Evolutionary conservation across 805 yeast genomes (phyloP).

Genomic region (Ogataea chonburiensis): DNA sequence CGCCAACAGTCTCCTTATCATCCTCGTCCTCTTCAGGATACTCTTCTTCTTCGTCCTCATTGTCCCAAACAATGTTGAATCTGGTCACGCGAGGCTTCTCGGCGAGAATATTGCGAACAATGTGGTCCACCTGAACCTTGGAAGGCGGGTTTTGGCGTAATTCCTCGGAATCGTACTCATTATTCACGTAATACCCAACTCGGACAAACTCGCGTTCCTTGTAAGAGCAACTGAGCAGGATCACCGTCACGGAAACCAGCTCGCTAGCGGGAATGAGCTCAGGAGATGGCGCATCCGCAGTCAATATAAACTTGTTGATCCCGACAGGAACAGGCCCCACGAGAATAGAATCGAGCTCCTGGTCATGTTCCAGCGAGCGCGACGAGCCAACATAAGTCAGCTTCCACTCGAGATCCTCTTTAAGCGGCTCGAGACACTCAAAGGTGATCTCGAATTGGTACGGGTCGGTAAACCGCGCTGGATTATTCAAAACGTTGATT

Average conservation of each 20-base stretch:
- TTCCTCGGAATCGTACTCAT: constrained; percentile 93
- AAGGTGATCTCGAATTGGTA: constrained; percentile 97
- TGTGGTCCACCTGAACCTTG: constrained; percentile 90
- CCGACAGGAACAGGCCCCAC: constrained; percentile 99
- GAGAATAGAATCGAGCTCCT: constrained; percentile 90
- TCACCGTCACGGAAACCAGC: constrained; percentile 92
- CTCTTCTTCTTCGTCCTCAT: constrained; percentile 55
- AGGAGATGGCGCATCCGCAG: constrained; percentile 96
- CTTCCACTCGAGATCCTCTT: constrained; percentile 95
- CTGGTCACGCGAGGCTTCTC: constrained; percentile 97
- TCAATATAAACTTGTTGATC: constrained; percentile 84
- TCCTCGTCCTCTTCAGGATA: constrained; percentile 73
- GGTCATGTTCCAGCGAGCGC: constrained; percentile 92
- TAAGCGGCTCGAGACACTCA: constrained; percentile 91
- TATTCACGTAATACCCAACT: constrained; percentile 96
- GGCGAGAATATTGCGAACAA: constrained; percentile 89
- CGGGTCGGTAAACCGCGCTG: constrained; percentile 90
- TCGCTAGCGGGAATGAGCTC: constrained; percentile 96
- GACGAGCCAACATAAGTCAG: constrained; percentile 96
- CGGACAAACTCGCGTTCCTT: constrained; percentile 93
- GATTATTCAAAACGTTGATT: constrained; percentile 88
- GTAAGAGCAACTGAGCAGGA: constrained; percentile 87
- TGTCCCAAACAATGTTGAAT: constrained; percentile 96
- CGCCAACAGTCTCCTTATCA: constrained; percentile 54
- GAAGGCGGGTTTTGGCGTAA: constrained; percentile 90